Evolutionary conservation across 2,329 filamentous ascomycete genomes (phyloP), one percentile per base, ranked within the genome.

Genomic region (Exophiala mesophila): DNA sequence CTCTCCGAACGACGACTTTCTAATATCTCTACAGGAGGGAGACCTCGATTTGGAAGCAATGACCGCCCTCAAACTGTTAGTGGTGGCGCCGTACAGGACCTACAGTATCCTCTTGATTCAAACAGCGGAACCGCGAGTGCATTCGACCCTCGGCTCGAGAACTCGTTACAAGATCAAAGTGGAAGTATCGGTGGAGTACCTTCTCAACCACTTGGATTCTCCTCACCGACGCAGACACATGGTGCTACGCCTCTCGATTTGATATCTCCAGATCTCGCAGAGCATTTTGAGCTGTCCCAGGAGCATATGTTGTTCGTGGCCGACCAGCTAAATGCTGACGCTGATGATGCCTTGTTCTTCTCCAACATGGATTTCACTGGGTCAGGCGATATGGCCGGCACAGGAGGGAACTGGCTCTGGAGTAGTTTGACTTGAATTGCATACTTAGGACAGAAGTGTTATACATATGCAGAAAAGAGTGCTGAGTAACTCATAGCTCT

Each of bases 231-330:
- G 4, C 32, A 34, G 17, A 34, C 32, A 17, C 32, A 34, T 18
- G n/a, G 16, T n/a, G 20, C 32, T 17, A 34, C 32, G 20, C 32
- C 32, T 6, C 16, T 34, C 13, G 32, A 34, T 17, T 18, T 34
- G 16, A 34, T 34, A 17, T 34, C 32, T 17, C 32, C 32, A 5
- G 32, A 34, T 18, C 32, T 34, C 16, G 32, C 32, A 5, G 32
- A 34, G 20, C 32, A 34, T 17, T 34, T 34, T n/a, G 32, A 34
- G 17, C 32, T 34, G 10, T 17, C 32, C 4, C 32, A 34, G 17
- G 32, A 34, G 7, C 32, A 34, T 6, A 34, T 34, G 32, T 34
- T 34, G 32, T 34, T 34, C 32, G 32, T 34, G 7, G 32, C 32
- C 18, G 32, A 34, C 20, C 32, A 34, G 16, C 32, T 34, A 17